Evolutionary conservation across 441 rosid species (phyloP).

Genomic region (Arabidopsis hybrid): DNA sequence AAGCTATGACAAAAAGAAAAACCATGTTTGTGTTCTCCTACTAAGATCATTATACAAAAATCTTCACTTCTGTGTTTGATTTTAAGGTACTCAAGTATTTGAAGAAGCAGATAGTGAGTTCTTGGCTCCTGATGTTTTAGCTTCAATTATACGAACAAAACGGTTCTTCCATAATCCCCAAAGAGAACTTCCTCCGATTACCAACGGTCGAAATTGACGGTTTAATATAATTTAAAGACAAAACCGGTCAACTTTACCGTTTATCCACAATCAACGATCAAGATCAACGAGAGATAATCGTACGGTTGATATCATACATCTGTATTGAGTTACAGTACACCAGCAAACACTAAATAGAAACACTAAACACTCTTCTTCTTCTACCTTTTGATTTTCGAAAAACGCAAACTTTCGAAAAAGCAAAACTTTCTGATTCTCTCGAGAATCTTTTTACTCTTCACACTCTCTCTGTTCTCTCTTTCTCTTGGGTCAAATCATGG

Average conservation of each 20-base stretch:
- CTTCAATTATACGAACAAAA: background rate
- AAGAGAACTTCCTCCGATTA: background rate
- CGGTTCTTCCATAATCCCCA: background rate
- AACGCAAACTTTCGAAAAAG: conserved; percentile 8
- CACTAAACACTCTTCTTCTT: background rate
- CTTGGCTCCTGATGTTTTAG: background rate
- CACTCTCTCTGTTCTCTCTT: background rate
- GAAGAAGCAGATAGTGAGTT: background rate
- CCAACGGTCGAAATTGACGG: background rate
- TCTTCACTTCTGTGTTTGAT: background rate
- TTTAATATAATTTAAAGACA: background rate
- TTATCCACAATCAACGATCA: background rate
- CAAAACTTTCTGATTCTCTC: conserved; percentile 27
- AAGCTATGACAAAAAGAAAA: conserved; percentile 6
- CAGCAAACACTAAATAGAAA: background rate
- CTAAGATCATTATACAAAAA: conserved; percentile 1
- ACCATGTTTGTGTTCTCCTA: background rate
- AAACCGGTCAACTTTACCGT: background rate
- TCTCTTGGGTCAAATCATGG: conserved; percentile 29
- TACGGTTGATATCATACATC: background rate
- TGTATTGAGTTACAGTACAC: background rate
- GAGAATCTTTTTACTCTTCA: background rate
- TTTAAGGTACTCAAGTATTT: background rate
- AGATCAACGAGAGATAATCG: background rate
- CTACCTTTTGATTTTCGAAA: background rate